These are phyloP conservation scores for Aureobasidium uvarum DNA, from an alignment of 2,329 filamentous ascomycete species.

Conservation along the genomic window DNA sequence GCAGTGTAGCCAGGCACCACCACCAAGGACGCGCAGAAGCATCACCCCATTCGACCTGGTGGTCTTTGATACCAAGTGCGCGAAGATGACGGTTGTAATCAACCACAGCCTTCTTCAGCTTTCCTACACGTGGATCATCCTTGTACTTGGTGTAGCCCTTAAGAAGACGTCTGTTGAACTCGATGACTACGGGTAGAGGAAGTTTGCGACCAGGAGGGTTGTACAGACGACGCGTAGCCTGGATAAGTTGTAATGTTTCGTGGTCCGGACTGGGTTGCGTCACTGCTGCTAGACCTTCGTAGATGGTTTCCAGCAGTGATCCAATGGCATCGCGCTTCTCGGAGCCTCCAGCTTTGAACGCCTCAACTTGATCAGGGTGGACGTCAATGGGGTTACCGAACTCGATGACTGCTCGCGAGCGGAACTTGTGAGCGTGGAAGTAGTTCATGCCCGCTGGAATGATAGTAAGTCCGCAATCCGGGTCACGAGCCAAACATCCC, in stretches of 20 bases:
- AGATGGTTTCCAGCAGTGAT: conserved; percentile 78
- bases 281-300: conserved; percentile 79
- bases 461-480: conserved; percentile 85
- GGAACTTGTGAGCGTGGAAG: conserved; percentile 98
- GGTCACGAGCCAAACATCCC: conserved; percentile 78
- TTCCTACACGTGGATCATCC: conserved; percentile 77
- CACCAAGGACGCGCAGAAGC: conserved; percentile 71
- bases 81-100: conserved; percentile 85
- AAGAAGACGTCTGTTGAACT: conserved; percentile 86
- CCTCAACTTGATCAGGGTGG: conserved; percentile 74
- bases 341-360: conserved; percentile 69
- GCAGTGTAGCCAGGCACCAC: conserved; percentile 61
- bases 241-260: conserved; percentile 84
- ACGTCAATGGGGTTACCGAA: conserved; percentile 90
- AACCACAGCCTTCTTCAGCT: conserved; percentile 70
- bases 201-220: conserved; percentile 93
- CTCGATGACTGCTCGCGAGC: conserved; percentile 90
- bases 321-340: conserved; percentile 82
- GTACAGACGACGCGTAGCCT: conserved; percentile 89
- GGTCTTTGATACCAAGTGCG: conserved; percentile 82
- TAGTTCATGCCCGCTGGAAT: conserved; percentile 99
- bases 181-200: conserved; percentile 85
- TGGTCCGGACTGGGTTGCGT: conserved; percentile 92
- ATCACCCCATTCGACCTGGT: conserved; percentile 89
- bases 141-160: conserved; percentile 92